Conservation (phyloP, 2,329 filamentous ascomycete species). For the Amauroascus verrucosus region DNA sequence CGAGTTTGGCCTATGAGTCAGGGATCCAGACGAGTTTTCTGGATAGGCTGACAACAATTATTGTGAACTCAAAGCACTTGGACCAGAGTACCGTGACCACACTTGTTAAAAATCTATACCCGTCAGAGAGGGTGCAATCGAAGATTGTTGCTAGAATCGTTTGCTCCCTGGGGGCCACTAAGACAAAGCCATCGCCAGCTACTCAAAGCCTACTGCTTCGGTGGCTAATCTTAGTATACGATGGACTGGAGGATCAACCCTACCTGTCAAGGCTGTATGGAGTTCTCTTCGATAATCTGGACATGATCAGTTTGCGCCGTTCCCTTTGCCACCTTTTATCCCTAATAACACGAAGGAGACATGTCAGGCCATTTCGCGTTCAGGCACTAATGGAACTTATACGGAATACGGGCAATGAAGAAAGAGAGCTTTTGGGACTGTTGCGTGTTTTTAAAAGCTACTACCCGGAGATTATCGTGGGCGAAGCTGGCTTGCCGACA, state of each 20-base stretch:
- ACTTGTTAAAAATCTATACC: constrained; percentile 66
- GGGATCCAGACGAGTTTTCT: constrained; percentile 56
- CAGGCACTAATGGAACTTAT: constrained; percentile 54
- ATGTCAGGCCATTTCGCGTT: constrained; percentile 75
- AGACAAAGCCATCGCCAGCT: constrained; percentile 59
- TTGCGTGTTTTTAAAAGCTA: constrained; percentile 82
- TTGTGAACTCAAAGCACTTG: constrained; percentile 56
- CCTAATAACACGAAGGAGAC: constrained; percentile 66
- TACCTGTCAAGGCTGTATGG: constrained; percentile 61
- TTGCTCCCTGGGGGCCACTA: constrained; percentile 65
- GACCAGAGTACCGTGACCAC: constrained; percentile 64
- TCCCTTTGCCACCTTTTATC: constrained; percentile 66
- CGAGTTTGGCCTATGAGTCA: constrained; percentile 53
- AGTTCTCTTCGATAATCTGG: constrained; percentile 69
- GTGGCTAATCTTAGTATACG: constrained; percentile 70
- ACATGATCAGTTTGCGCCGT: constrained; percentile 65
- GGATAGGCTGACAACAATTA: constrained; percentile 53
- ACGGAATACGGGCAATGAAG: constrained; percentile 49
- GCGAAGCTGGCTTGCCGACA: constrained; percentile 46
- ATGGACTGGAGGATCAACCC: constrained; percentile 54
- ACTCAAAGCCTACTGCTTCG: constrained; percentile 62
- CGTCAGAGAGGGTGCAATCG: constrained; percentile 52
- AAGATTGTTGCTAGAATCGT: constrained; percentile 56
- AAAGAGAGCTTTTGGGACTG: constrained; percentile 62
- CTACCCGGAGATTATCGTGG: constrained; percentile 78